phyloP scores from a whole-genome alignment of 352 stramenopile genomes.

The Halophytophthora batemanensis region DNA sequence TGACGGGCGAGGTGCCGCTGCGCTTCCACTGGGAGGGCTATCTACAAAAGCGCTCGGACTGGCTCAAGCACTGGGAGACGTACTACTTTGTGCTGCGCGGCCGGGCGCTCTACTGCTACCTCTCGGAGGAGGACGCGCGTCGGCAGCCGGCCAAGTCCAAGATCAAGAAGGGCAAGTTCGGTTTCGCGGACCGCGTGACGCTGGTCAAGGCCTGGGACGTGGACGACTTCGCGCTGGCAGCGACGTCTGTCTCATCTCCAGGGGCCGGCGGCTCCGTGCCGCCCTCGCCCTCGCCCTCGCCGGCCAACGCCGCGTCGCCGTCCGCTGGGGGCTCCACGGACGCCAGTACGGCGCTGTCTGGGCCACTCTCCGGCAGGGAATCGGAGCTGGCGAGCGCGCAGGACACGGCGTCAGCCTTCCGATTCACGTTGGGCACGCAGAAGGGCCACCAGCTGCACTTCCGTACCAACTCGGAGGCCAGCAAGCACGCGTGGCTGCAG shows the following conservation, averaged over 20 bases:
- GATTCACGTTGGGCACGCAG: slow-evolving; percentile 79
- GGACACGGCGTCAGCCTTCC: no score
- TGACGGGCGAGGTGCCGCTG: slow-evolving; percentile 40
- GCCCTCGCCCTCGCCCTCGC: no score
- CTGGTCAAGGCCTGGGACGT: slow-evolving; percentile 76
- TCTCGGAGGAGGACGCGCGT: slow-evolving; percentile 76
- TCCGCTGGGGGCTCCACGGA: no score
- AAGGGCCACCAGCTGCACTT: slow-evolving; percentile 87
- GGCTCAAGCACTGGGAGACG: slow-evolving; percentile 89
- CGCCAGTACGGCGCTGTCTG: no score
- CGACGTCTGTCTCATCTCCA: background rate
- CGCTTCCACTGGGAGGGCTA: slow-evolving; percentile 83
- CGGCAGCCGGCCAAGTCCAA: slow-evolving; percentile 81
- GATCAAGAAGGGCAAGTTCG: slow-evolving; percentile 89
- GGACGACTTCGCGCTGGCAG: slow-evolving; percentile 32
- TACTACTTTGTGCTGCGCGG: slow-evolving; percentile 85
- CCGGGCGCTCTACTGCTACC: slow-evolving; percentile 74
- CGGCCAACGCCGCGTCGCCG: no score
- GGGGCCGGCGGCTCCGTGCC: slow-evolving; percentile 7
- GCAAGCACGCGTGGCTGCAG: slow-evolving; percentile 81
- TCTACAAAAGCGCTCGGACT: slow-evolving; percentile 86
- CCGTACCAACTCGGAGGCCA: slow-evolving; percentile 77
- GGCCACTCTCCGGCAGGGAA: no score
- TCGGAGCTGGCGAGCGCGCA: no score
- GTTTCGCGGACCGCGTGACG: slow-evolving; percentile 75